Percentiles rank a stretch among this genome's conserved stretches.
Evolutionary conservation across 495 filamentous ascomycete species (phyloP).

Genomic region (Glarea lozoyensis): DNA sequence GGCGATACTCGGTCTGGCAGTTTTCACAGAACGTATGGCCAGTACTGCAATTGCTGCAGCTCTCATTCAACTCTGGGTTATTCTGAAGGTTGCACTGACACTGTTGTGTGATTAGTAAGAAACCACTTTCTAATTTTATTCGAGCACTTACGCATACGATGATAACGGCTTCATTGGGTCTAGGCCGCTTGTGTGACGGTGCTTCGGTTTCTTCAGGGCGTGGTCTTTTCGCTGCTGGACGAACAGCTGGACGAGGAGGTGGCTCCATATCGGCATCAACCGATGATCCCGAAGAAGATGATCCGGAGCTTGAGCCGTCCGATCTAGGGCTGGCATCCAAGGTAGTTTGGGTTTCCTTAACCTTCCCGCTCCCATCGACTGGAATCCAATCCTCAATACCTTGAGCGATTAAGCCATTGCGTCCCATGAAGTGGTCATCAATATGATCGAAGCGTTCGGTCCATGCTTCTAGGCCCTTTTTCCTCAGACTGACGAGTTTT

Average conservation of each 20-base stretch:
- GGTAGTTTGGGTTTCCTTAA: too few relatives aligned
- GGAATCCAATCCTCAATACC: slow-evolving; percentile 17
- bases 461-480: slow-evolving; percentile 48
- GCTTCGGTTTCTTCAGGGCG: background rate
- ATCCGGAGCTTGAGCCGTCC: too few relatives aligned
- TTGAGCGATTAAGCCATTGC: slow-evolving; percentile 16
- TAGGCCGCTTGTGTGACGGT: background rate
- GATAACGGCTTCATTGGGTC: background rate
- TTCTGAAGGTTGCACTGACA: background rate
- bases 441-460: slow-evolving; percentile 84
- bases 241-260: background rate
- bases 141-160: background rate
- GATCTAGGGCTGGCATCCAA: too few relatives aligned
- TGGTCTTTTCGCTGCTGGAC: background rate
- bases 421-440: slow-evolving; percentile 61
- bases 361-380: slow-evolving; percentile 9
- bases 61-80: background rate
- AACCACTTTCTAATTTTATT: background rate
- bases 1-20: background rate
- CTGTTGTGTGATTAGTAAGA: background rate
- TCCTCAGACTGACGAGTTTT: slow-evolving; percentile 44
- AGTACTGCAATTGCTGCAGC: background rate
- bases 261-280: background rate
- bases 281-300: background rate
- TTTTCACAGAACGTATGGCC: slow-evolving; percentile 1